Evolutionary conservation across 1,284 basidiomycete genomes (phyloP).

Genomic region (Amylostereum chailletii): DNA sequence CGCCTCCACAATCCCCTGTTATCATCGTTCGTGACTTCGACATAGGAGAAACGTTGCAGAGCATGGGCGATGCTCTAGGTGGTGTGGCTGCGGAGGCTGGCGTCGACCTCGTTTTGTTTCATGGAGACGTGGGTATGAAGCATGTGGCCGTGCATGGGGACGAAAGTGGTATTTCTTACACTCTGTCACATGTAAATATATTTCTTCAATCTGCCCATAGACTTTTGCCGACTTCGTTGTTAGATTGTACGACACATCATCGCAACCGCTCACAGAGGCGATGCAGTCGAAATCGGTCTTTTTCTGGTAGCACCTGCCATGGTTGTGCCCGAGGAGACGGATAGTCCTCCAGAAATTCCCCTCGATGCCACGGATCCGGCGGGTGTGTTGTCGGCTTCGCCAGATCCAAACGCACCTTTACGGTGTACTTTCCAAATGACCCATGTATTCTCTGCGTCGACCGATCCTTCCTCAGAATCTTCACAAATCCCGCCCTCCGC

Average conservation of each 20-base stretch:
- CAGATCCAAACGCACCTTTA: constrained; percentile 23
- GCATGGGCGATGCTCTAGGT: constrained; percentile 76
- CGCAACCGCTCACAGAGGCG: constrained; percentile 55
- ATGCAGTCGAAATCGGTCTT: constrained; percentile 87
- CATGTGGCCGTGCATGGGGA: constrained; percentile 81
- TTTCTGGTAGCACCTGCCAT: constrained; percentile 38
- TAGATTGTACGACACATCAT: constrained; percentile 84
- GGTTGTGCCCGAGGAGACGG: constrained; percentile 13
- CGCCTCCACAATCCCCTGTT: constrained; percentile 5
- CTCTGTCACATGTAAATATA: constrained; percentile 71
- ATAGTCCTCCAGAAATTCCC: constrained; percentile 3
- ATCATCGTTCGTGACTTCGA: constrained; percentile 39
- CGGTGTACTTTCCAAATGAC: constrained; percentile 53
- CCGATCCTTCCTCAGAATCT: constrained; percentile 2
- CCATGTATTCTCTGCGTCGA: constrained; percentile 24
- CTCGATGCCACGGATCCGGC: constrained; percentile 12
- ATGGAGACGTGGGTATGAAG: constrained; percentile 78
- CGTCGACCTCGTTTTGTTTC: constrained; percentile 83
- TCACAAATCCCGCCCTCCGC: constrained; percentile 19
- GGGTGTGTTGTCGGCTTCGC: constrained; percentile 13
- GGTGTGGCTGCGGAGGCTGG: constrained; percentile 76
- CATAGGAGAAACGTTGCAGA: constrained; percentile 66
- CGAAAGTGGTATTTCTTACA: constrained; percentile 75
- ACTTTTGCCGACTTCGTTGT: constrained; percentile 4
- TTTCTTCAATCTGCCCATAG: constrained; percentile 12